Evolutionary conservation across 176 grass and related monocot species (phyloP).

Genomic region (Rhipidocladum racemiflorum): DNA sequence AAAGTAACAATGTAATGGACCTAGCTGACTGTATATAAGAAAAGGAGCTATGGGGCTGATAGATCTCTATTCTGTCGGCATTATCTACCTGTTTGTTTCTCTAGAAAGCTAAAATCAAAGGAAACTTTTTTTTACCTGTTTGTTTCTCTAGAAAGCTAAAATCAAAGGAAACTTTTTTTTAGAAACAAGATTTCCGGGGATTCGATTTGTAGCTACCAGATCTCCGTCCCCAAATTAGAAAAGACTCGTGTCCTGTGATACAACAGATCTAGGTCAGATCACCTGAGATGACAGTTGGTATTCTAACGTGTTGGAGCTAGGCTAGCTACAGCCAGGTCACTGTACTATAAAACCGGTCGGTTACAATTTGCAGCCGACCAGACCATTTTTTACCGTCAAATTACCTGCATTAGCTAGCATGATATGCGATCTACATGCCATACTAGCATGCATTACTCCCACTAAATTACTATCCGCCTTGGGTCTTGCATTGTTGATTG

Average conservation of each 20-base stretch:
- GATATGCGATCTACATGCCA: neutral
- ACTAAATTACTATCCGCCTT: neutral
- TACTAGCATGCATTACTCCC: no score
- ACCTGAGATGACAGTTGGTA: slow-evolving; percentile 4
- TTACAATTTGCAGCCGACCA: slow-evolving; percentile 30
- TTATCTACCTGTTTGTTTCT: neutral
- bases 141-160: neutral
- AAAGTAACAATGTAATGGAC: neutral
- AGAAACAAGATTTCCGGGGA: slow-evolving; percentile 25
- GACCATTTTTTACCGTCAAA: neutral
- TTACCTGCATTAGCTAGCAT: neutral
- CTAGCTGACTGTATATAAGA: neutral
- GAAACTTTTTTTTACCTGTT: neutral
- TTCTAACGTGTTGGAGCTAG: neutral
- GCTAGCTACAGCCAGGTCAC: neutral
- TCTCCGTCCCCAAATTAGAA: no score
- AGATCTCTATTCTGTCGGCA: neutral
- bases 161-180: neutral
- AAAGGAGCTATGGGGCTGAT: neutral
- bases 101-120: neutral
- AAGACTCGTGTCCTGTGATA: neutral
- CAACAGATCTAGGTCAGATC: neutral
- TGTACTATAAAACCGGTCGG: slow-evolving; percentile 10
- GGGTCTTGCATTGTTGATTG: neutral
- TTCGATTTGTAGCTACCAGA: no score